Conservation (phyloP, 169 alveolate genomes). For the Cryptosporidium andersoni region DNA sequence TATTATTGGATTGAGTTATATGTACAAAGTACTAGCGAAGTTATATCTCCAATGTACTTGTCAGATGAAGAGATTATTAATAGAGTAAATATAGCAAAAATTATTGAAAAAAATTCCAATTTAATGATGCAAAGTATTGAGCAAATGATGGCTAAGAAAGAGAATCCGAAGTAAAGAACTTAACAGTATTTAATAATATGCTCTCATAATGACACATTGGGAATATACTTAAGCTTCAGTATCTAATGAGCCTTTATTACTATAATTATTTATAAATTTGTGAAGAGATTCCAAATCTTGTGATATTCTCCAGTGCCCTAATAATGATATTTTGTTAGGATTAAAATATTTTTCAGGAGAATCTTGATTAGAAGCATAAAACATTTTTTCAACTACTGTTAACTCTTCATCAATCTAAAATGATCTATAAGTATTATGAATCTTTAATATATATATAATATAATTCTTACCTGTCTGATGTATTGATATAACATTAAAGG, state of each 20-base stretch:
- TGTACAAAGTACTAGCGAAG: not conserved
- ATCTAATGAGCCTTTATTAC: not conserved
- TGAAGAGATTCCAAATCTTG: not conserved
- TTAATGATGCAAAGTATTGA: constrained; percentile 21
- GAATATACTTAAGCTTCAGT: not conserved
- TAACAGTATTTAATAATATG: not conserved
- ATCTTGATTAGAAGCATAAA: no score
- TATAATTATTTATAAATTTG: not conserved
- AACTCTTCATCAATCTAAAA: no score
- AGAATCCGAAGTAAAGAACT: not conserved
- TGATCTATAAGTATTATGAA: no score
- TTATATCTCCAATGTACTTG: constrained; percentile 18
- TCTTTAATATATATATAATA: no score
- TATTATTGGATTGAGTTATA: constrained; percentile 30
- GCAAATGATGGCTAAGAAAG: constrained; percentile 19
- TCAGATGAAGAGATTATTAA: constrained; percentile 56
- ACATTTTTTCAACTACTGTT: no score
- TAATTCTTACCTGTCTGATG: no score
- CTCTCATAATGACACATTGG: not conserved
- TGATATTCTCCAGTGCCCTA: not conserved
- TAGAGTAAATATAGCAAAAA: constrained; percentile 30
- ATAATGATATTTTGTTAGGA: no score
- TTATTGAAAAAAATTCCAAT: constrained; percentile 38
- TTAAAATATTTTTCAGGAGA: no score
- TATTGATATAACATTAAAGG: no score